phyloP scores from a whole-genome alignment of 495 filamentous ascomycete genomes.

The Pseudevernia furfuracea region DNA sequence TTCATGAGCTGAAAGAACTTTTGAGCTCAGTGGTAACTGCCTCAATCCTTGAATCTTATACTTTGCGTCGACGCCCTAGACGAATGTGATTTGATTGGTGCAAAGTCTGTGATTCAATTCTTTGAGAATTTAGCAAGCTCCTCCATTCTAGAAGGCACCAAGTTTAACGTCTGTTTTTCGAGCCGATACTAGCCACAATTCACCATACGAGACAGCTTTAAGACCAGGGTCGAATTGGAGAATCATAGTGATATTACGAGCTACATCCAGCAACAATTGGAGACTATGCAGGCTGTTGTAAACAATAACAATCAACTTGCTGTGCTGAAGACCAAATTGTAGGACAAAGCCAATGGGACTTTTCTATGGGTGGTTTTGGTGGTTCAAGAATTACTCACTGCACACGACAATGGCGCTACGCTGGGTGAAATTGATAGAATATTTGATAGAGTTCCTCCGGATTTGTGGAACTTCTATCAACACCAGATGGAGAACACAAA shows the following conservation, averaged over 20 bases:
- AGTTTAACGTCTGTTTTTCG: slow-evolving; percentile 16
- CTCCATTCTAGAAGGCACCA: slow-evolving; percentile 7
- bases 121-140: slow-evolving; percentile 30
- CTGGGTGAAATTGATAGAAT: slow-evolving; percentile 28
- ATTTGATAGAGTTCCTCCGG: background rate
- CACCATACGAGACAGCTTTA: background rate
- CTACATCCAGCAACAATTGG: slow-evolving; percentile 21
- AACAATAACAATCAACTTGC: no score
- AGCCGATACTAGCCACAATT: background rate
- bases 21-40: slow-evolving; percentile 28
- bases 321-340: slow-evolving; percentile 16
- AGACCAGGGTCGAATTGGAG: background rate
- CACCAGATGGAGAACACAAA: background rate
- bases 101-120: slow-evolving; percentile 33
- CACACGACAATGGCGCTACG: slow-evolving; percentile 16
- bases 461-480: background rate
- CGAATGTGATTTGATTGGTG: slow-evolving; percentile 34
- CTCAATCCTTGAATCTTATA: slow-evolving; percentile 22
- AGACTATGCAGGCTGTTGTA: slow-evolving; percentile 18
- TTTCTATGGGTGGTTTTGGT: slow-evolving; percentile 37
- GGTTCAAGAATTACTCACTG: slow-evolving; percentile 30
- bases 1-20: slow-evolving; percentile 28
- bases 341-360: slow-evolving; percentile 21
- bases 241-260: background rate
- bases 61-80: slow-evolving; percentile 42